phyloP scores from a whole-genome alignment of 1,284 basidiomycete species.

The Ustilago nuda region DNA sequence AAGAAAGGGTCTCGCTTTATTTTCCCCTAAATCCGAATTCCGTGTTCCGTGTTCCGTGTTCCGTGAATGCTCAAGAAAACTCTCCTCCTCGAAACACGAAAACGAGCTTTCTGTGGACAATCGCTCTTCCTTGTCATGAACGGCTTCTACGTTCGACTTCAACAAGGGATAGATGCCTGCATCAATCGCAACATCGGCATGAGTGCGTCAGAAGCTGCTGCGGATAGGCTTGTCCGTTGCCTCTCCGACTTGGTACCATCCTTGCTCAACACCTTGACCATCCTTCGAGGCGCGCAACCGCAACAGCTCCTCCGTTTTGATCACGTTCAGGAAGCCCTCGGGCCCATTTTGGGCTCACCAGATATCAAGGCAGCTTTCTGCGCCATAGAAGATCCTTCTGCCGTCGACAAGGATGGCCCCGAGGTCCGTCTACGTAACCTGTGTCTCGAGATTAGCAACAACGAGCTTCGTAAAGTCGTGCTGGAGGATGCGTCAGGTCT shows the following conservation, averaged over 20 bases:
- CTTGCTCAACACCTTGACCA: slow-evolving; percentile 24
- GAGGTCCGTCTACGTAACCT: slow-evolving; percentile 36
- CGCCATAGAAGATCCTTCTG: slow-evolving; percentile 1
- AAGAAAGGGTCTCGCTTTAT: slow-evolving; percentile 31
- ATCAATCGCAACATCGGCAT: slow-evolving; percentile 8
- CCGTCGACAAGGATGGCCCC: slow-evolving; percentile 20
- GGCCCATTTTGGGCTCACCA: slow-evolving; percentile 11
- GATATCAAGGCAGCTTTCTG: slow-evolving; percentile 22
- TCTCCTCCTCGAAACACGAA: not conserved
- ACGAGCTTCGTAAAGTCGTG: slow-evolving; percentile 45
- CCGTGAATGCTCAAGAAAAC: slow-evolving; percentile 13
- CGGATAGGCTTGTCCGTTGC: slow-evolving; percentile 21
- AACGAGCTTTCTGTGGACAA: not conserved
- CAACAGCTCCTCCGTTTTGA: slow-evolving; percentile 18
- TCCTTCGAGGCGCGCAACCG: slow-evolving; percentile 18
- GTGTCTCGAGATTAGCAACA: slow-evolving; percentile 49
- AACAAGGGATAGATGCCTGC: not conserved
- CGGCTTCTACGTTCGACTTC: not conserved
- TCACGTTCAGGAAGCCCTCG: slow-evolving; percentile 17
- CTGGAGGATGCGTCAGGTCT: slow-evolving; percentile 28
- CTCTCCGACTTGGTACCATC: slow-evolving; percentile 27
- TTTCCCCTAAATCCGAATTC: slow-evolving; percentile 5
- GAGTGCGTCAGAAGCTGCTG: slow-evolving; percentile 27
- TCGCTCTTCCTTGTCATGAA: not conserved
- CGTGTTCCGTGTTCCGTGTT: slow-evolving; percentile 40